phyloP scores from a whole-genome alignment of 768 basidiomycete genomes.

The Auricularia sp. region DNA sequence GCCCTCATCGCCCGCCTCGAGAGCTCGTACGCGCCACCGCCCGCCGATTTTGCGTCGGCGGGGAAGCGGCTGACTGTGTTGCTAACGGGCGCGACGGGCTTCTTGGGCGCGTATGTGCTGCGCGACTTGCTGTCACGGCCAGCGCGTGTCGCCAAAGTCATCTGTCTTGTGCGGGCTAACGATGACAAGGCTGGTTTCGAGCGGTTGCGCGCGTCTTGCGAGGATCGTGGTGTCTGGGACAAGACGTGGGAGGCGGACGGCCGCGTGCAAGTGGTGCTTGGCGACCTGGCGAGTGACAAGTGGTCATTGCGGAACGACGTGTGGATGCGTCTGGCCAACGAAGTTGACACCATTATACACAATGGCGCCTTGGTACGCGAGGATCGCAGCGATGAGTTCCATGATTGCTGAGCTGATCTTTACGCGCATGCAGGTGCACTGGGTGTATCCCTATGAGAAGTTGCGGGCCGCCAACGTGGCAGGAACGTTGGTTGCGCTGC shows the following conservation, averaged over 20 bases:
- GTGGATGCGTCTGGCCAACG: slow-evolving; percentile 60
- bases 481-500: slow-evolving; percentile 74
- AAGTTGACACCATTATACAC: slow-evolving; percentile 80
- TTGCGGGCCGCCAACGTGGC: slow-evolving; percentile 89
- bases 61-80: slow-evolving; percentile 62
- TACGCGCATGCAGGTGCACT: slow-evolving; percentile 62
- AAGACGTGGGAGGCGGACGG: slow-evolving; percentile 65
- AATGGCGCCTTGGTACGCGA: slow-evolving; percentile 93
- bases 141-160: slow-evolving; percentile 67
- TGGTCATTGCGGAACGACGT: slow-evolving; percentile 59
- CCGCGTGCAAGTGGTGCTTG: slow-evolving; percentile 68
- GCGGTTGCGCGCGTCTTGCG: slow-evolving; percentile 61
- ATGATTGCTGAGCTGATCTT: too few species aligned
- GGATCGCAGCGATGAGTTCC: too few species aligned
- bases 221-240: slow-evolving; percentile 81
- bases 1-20: slow-evolving; percentile 48
- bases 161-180: slow-evolving; percentile 82
- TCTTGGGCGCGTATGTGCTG: slow-evolving; percentile 89
- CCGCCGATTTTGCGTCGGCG: slow-evolving; percentile 39
- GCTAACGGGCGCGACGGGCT: slow-evolving; percentile 95
- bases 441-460: slow-evolving; percentile 97
- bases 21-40: slow-evolving; percentile 49
- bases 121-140: slow-evolving; percentile 59
- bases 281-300: slow-evolving; percentile 66
- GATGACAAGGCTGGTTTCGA: slow-evolving; percentile 49